These are phyloP conservation scores for Colletotrichum musicola DNA, from an alignment of 2,329 filamentous ascomycete genomes.

Conservation along the genomic window DNA sequence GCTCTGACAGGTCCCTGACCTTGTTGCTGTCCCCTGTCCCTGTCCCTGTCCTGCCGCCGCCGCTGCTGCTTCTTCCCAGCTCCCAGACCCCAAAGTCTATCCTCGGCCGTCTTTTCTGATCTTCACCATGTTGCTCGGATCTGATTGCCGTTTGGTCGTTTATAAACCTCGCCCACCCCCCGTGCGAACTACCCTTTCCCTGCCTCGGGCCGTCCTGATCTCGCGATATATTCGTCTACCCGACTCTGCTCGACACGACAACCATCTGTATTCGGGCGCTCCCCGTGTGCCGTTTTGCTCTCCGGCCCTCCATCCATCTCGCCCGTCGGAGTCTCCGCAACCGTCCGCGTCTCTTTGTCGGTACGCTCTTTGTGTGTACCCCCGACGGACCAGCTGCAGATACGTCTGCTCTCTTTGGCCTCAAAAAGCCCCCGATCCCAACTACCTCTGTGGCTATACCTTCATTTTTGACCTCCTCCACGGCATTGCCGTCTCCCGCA, in stretches of 20 bases:
- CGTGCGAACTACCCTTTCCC: conserved; percentile 3
- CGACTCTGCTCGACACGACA: not conserved
- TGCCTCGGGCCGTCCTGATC: conserved; percentile 1
- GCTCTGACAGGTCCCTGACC: no score
- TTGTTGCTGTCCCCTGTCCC: no score
- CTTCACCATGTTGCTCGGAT: conserved; percentile 28
- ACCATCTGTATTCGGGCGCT: conserved; percentile 7
- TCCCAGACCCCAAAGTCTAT: conserved; percentile 30
- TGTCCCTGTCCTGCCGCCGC: no score
- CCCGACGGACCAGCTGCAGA: not conserved
- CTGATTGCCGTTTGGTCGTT: conserved; percentile 33
- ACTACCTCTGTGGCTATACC: not conserved
- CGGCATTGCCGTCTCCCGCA: not conserved
- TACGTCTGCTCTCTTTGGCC: not conserved
- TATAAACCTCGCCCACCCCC: conserved; percentile 13
- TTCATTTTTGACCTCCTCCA: not conserved
- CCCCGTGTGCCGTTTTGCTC: conserved; percentile 1
- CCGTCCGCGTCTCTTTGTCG: not conserved
- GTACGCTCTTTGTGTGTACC: conserved; percentile 10
- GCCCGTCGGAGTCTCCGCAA: conserved; percentile 15
- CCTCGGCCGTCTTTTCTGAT: conserved; percentile 27
- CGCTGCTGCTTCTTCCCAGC: conserved; percentile 1
- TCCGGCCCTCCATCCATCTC: not conserved
- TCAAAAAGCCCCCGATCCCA: not conserved
- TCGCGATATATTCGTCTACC: not conserved